Base-by-base conservation (phyloP, 1,284 basidiomycete species). In the Serendipita sp. region DNA sequence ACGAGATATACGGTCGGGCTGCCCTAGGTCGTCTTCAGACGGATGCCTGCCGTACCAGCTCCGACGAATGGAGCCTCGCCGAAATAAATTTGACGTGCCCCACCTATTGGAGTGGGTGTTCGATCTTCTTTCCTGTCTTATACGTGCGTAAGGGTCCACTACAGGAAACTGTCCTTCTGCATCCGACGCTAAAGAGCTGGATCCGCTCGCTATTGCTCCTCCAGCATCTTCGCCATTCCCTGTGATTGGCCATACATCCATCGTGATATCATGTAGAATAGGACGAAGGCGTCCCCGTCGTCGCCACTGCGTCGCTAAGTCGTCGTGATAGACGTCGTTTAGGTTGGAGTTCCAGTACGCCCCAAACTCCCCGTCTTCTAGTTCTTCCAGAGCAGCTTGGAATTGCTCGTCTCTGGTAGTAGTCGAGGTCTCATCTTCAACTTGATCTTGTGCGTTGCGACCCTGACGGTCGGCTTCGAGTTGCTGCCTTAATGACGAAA, bases 281-380 rank as follows among this genome's bases (percentile, higher is more conserved):
- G 53, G 26, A 32, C 15, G 53, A 17, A 58, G n/a, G 26, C n/a
- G 17, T 32, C 32, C 53, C n/a, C 29, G 26, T 5, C 53, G 53
- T 32, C 34, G 53, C 53, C 53, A 34, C 32, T 8, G 26, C 8
- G 22, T n/a, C 45, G 45, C n/a, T 8, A 35, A 29, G 4, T 26
- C 15, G 26, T 58, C 53, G 8, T 58, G 29, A 32, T 58, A 58
- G 53, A 58, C 53, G 10, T 58, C 53, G 53, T 58, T 58, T 26
- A 58, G 15, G 17, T 32, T 58, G 32, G 53, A n/a, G 32, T 58
- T 58, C 53, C 53, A 58, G n/a, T 58, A 35, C 26, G 53, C 53
- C 29, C 53, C 53, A 58, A 58, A 58, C 53, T 58, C 53, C n/a
- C 53, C 53, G 17, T 58, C 53, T 26, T 58, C 53, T 5, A 58